Evolutionary conservation across 345 rosid genomes (phyloP), one percentile per base, ranked within the genome.

Genomic region (Turnera subulata): DNA sequence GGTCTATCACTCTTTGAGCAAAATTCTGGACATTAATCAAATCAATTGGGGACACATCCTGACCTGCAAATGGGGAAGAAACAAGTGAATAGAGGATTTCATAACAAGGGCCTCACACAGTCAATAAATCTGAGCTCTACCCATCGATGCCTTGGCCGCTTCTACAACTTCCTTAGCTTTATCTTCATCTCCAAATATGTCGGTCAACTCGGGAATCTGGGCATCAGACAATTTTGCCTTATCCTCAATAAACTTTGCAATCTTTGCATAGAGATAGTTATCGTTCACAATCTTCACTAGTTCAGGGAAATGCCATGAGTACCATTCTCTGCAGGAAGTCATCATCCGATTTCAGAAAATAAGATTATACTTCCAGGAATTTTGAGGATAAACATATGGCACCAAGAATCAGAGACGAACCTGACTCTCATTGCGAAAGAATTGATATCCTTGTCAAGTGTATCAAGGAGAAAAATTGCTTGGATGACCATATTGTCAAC

Each of bases 131-230:
- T 1, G 12, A 65, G 44, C 47, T 23, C 47, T 82, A 93, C 96
- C 99, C 97, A 90, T 93, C 38, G 97, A 93, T 67, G 92, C 95
- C 77, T 87, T 89, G 42, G 95, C 95, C 71, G 97, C 99, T 74
- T 87, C 99, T 1, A 93, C 74, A 21, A 89, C 72, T 62, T 93
- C 96, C 68, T 69, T 93, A 5, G 92, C 97, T 68, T 89, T 93
- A 43, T 87, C 96, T 75, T 93, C 97, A 71, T 93, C 97, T 10
- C 97, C 90, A n/a, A 86, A 65, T 55, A 83, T 63, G 39, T 89
- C 92, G 16, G 88, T 86, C 50, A 89, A 66, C 63, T 66, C 78
- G 11, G 88, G 70, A 20, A 86, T 58, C 21, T 78, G 71, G 37
- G 82, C 88, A 26, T 86, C 90, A 44, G 84, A 64, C 66, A 89